Conservation (phyloP, 208 protist genomes). For the Crithidia sp. region DNA sequence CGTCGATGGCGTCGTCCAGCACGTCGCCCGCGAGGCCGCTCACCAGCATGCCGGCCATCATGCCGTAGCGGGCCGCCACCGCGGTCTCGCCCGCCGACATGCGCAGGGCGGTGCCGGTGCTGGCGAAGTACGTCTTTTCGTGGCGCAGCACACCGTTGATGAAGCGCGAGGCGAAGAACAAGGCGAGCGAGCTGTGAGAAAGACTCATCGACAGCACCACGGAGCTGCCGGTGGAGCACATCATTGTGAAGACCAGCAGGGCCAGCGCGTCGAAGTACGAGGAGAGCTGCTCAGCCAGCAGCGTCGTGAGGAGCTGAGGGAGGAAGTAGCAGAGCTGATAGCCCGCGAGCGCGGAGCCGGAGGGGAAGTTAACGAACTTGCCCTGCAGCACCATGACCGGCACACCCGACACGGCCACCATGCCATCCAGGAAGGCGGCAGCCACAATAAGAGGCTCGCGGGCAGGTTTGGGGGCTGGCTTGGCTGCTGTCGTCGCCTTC, state of each 20-base stretch:
- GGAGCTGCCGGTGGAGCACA: conserved; percentile 37
- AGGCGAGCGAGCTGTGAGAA: conserved; percentile 33
- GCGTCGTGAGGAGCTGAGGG: conserved; percentile 58
- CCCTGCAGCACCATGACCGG: conserved; percentile 46
- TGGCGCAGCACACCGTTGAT: conserved; percentile 69
- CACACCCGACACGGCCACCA: conserved; percentile 33
- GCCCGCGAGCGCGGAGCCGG: conserved; percentile 27
- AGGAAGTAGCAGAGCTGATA: conserved; percentile 67
- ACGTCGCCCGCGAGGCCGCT: conserved; percentile 38
- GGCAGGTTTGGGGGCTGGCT: neutral
- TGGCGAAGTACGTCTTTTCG: conserved; percentile 44
- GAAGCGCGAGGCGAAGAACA: conserved; percentile 62
- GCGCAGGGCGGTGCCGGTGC: conserved; percentile 11
- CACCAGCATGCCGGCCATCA: conserved; percentile 38
- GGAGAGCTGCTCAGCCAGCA: conserved; percentile 47
- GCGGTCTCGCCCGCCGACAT: conserved; percentile 2
- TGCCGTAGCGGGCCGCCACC: conserved; percentile 22
- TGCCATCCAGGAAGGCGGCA: conserved; percentile 38
- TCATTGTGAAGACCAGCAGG: conserved; percentile 43
- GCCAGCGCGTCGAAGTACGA: conserved; percentile 29
- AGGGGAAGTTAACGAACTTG: conserved; percentile 39
- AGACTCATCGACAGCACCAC: conserved; percentile 40
- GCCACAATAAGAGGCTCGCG: conserved; percentile 18
- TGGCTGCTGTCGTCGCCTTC: neutral
- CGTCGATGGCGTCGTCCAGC: conserved; percentile 23